A percentile compares a stretch with the other conserved stretches of the same genome.
Conservation (phyloP, 768 basidiomycete species). For the Lactarius evosmus region DNA sequence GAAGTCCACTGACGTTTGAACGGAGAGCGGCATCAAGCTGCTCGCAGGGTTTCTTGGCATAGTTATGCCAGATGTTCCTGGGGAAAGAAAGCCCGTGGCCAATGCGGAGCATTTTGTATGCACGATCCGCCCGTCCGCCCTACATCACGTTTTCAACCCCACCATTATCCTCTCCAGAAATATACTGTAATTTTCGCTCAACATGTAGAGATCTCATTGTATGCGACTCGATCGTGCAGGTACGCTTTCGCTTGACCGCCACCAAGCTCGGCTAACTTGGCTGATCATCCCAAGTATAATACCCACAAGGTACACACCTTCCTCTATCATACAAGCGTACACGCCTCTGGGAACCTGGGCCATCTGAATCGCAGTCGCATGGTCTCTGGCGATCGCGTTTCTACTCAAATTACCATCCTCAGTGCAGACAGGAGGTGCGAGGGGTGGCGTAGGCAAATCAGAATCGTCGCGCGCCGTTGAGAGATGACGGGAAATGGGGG, state of each 20-base stretch:
- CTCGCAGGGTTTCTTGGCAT: constrained; percentile 88
- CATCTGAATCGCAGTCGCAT: constrained; percentile 30
- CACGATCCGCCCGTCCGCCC: constrained; percentile 65
- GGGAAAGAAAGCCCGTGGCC: constrained; percentile 50
- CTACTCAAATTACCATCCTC: constrained; percentile 19
- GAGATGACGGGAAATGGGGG: no score
- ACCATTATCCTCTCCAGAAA: constrained; percentile 48
- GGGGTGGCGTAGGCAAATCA: no score
- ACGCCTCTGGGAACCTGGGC: constrained; percentile 33
- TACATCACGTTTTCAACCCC: not conserved
- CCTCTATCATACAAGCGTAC: constrained; percentile 36
- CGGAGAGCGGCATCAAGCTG: constrained; percentile 79
- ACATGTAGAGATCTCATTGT: constrained; percentile 80
- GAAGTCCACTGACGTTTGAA: constrained; percentile 90
- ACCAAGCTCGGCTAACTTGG: not conserved
- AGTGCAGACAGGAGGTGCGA: no score
- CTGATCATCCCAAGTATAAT: constrained; percentile 51
- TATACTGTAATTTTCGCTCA: constrained; percentile 85
- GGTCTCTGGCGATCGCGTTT: constrained; percentile 19
- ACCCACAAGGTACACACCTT: constrained; percentile 39
- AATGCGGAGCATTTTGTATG: constrained; percentile 93
- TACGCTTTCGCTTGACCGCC: constrained; percentile 34
- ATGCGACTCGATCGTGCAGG: constrained; percentile 84
- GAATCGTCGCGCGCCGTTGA: no score
- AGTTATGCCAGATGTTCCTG: constrained; percentile 54